These are phyloP conservation scores for Russula sp. DNA, from an alignment of 768 basidiomycete species.

Conservation along the genomic window DNA sequence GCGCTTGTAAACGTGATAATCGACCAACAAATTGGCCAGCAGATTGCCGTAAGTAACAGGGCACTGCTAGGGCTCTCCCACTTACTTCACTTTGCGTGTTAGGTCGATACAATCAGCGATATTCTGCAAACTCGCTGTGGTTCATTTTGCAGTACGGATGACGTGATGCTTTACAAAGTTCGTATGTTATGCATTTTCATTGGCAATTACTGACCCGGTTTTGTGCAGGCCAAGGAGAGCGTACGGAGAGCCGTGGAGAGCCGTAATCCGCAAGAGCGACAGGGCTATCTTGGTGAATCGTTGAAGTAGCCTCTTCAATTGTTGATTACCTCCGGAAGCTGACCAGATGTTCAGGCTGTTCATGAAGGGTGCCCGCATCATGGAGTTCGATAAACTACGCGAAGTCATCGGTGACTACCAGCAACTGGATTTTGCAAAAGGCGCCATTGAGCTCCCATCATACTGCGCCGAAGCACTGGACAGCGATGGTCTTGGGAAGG, in stretches of 20 bases:
- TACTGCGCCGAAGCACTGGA: slow-evolving; percentile 77
- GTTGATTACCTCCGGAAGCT: not conserved
- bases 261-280: slow-evolving; percentile 61
- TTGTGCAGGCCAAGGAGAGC: slow-evolving; percentile 78
- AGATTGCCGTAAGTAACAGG: slow-evolving; percentile 70
- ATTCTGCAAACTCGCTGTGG: slow-evolving; percentile 91
- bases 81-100: not conserved
- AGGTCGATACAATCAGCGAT: slow-evolving; percentile 97
- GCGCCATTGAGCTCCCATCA: slow-evolving; percentile 79
- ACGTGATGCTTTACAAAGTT: slow-evolving; percentile 96
- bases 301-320: slow-evolving; percentile 49
- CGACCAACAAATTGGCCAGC: slow-evolving; percentile 95
- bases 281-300: slow-evolving; percentile 79
- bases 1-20: slow-evolving; percentile 92
- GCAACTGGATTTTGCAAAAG: slow-evolving; percentile 74
- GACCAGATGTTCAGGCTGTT: slow-evolving; percentile 53
- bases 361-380: slow-evolving; percentile 75
- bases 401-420: slow-evolving; percentile 90
- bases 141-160: slow-evolving; percentile 96
- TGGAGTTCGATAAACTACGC: slow-evolving; percentile 76
- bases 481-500: slow-evolving; percentile 61
- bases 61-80: not conserved
- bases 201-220: not conserved
- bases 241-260: slow-evolving; percentile 85
- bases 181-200: slow-evolving; percentile 10